Percentiles rank a stretch among this genome's conserved stretches.
Evolutionary conservation across 2,329 filamentous ascomycete genomes (phyloP).

Genomic region (Diaporthe caulivora): DNA sequence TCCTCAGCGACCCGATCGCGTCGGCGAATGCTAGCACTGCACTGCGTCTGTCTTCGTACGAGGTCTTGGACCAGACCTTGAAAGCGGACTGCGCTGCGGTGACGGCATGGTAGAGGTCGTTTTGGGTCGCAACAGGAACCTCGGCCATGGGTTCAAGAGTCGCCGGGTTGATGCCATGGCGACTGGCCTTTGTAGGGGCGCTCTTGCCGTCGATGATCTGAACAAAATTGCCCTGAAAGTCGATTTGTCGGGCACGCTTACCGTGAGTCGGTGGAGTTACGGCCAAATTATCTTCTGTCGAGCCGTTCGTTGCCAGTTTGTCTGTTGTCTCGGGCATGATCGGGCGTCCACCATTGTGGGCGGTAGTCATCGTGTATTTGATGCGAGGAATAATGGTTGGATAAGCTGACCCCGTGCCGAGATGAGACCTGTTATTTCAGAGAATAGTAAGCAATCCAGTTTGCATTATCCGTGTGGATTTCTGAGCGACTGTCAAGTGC

Average conservation of each 20-base stretch:
- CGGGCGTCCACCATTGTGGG: no score
- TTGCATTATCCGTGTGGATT: no score
- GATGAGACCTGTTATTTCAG: no score
- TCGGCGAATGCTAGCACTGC: slow-evolving; percentile 8
- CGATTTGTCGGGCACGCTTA: not conserved
- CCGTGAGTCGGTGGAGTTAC: no score
- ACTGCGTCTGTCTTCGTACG: not conserved
- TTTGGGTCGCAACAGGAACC: slow-evolving; percentile 7
- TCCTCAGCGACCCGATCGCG: not conserved
- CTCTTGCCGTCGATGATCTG: slow-evolving; percentile 22
- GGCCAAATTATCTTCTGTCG: no score
- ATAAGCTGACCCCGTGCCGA: no score
- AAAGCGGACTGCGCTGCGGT: not conserved
- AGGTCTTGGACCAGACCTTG: slow-evolving; percentile 6
- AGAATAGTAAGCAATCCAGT: no score
- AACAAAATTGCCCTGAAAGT: slow-evolving; percentile 46
- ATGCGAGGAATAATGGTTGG: no score
- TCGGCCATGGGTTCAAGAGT: not conserved
- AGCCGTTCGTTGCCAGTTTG: no score
- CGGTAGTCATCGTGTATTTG: no score
- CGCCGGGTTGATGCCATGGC: slow-evolving; percentile 19
- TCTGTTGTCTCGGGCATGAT: no score
- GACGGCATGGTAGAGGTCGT: slow-evolving; percentile 12
- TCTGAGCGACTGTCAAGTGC: no score
- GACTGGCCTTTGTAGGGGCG: not conserved